Base-by-base conservation (phyloP, 2,329 filamentous ascomycete genomes). In the Cordyceps javanica region DNA sequence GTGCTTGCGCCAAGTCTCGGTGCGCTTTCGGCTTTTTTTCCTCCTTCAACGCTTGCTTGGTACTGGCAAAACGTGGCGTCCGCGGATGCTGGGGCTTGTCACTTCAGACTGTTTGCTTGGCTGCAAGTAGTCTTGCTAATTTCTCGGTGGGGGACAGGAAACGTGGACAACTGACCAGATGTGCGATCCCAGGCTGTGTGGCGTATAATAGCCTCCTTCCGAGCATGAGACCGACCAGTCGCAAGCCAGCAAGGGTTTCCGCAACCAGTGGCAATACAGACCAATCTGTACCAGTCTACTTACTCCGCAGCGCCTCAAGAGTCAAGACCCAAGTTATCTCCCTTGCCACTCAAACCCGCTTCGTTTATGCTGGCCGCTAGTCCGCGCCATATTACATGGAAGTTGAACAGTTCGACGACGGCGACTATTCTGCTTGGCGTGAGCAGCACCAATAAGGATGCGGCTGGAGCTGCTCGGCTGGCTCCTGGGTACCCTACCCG, bases 401-500 rank as follows among this genome's bases (percentile, higher is more conserved):
- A 42, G 28, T 34, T 14, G 50, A 21, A 53, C 49, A 4, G 21
- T 45, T 21, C 11, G 19, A 13, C 14, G 8, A 25, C 8, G 23
- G 30, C 16, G 25, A 38, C 52, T 55, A 55, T 30, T 38, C 39
- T 55, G 30, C 52, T 55, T 55, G 52, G 52, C 52, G 32, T 38
- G 41, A 46, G 41, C 52, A 26, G 21, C 11, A 45, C 16, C 11
- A 38, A 39, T 5, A 39, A 28, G 46, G 9, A 30, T 38, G 32
- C 52, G 41, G 21, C 16, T 32, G 8, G 8, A 13, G 19, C 14
- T 6, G 19, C 28, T 28, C 16, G 39, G 3, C 52, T 45, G 38
- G 19, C 9, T 9, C 16, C 4, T 42, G 52, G 52, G 52, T 55
- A 46, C 52, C 38, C 21, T 45, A 55, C 41, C 52, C 52, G 41